Evolutionary conservation across 495 filamentous ascomycete species (phyloP), one percentile per base, ranked within the genome.

Genomic region (Hyaloscypha bicolor): DNA sequence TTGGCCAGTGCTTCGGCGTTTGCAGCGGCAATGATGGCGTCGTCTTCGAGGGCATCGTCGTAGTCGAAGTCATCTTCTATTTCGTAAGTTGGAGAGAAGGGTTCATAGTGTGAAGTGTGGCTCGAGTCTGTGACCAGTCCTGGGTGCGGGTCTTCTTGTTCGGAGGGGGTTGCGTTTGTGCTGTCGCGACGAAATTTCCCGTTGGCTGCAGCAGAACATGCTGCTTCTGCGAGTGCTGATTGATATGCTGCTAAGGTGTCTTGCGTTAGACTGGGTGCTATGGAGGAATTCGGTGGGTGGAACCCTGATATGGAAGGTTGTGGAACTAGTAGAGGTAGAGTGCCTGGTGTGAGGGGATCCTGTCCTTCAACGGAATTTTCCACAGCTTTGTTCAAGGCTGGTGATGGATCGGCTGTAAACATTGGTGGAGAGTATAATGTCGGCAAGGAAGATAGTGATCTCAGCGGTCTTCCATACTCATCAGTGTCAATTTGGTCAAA

Each of bases 1-100:
- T 91, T 92, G 21, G 95, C 95, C 4, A 99, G 83, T 25, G 91
- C 95, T 72, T 94, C 93, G 6, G 94, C 94, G 70, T 99, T 99
- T 22, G 95, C 95, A 31, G 90, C 95, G 0, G 94, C 96, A 67
- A 98, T 93, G 74, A 99, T 96, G 52, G 87, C 84, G 69, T 97
- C 93, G 72, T 97, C 93, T 63, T 90, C 90, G 6, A 87, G 81
- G 67, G 85, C 86, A 58, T 92, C 90, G 64, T 87, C 82, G 59
- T 86, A 80, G 58, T 83, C 80, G 56, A 81, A 78, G 60, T 85
- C 82, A 35, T 78, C 79, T 22, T 81, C 63, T 6, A 80, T 68
- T 30, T 73, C 57, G 45, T 79, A 75, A 29, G 65, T 55, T 9
- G 73, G 71, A 2, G 72, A 73, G 51, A 73, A 76, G 2, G 71